These are phyloP conservation scores for Pleurotus ostreatus DNA, from an alignment of 768 basidiomycete species.

Conservation along the genomic window DNA sequence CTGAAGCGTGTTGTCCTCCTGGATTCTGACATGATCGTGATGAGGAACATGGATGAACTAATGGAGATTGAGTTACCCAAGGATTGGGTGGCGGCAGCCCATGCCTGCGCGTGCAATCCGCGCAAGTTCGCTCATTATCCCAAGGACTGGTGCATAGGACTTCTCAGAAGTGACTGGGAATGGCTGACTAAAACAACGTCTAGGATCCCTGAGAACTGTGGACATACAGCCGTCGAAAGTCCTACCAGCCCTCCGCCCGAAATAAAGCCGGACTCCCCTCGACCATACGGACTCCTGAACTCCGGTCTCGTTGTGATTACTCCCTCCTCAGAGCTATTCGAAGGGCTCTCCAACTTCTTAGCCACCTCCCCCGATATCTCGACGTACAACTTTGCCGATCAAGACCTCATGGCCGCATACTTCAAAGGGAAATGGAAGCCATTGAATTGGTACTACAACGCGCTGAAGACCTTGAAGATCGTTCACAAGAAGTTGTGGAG, in stretches of 20 bases:
- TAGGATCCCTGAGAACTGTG: slow-evolving; percentile 93
- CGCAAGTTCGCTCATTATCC: slow-evolving; percentile 83
- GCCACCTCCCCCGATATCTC: slow-evolving; percentile 34
- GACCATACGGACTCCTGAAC: slow-evolving; percentile 83
- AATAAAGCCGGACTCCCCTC: slow-evolving; percentile 42
- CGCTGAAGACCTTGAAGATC: slow-evolving; percentile 77
- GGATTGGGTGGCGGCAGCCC: slow-evolving; percentile 82
- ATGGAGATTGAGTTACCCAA: slow-evolving; percentile 55
- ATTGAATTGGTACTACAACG: slow-evolving; percentile 87
- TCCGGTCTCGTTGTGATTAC: slow-evolving; percentile 83
- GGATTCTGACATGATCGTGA: slow-evolving; percentile 86
- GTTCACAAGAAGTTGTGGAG: slow-evolving; percentile 77
- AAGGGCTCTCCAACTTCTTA: slow-evolving; percentile 54
- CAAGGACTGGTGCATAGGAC: slow-evolving; percentile 63
- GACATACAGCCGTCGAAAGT: slow-evolving; percentile 57
- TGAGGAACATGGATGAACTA: slow-evolving; percentile 76
- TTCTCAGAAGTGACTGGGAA: too few relatives aligned
- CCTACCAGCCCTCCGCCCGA: slow-evolving; percentile 36
- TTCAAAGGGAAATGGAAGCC: slow-evolving; percentile 80
- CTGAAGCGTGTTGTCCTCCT: slow-evolving; percentile 71
- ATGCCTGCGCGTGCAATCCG: slow-evolving; percentile 95
- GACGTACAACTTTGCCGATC: slow-evolving; percentile 75
- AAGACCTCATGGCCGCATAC: slow-evolving; percentile 81
- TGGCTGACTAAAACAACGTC: slow-evolving; percentile 10
- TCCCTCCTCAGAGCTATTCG: slow-evolving; percentile 59